These are phyloP conservation scores for Moesziomyces parantarcticus DNA, from an alignment of 1,284 basidiomycete species.

Conservation along the genomic window DNA sequence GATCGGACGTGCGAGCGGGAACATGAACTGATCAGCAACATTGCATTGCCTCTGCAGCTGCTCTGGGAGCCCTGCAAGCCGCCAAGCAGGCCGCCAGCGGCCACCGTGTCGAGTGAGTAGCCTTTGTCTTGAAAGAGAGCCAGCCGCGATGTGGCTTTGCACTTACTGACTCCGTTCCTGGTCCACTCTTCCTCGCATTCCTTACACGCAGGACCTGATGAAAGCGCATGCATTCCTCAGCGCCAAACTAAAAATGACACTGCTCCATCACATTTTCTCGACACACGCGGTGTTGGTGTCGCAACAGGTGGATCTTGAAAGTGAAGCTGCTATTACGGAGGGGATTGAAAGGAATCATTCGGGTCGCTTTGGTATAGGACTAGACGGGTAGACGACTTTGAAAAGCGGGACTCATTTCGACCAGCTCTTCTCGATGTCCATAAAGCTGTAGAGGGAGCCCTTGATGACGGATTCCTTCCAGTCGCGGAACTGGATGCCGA, in stretches of 20 bases:
- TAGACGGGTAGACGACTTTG: not conserved
- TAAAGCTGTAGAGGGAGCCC: constrained; percentile 40
- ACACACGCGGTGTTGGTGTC: too few species aligned
- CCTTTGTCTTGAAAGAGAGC: not conserved
- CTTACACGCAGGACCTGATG: constrained; percentile 4
- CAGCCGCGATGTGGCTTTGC: not conserved
- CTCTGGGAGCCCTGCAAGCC: constrained; percentile 54
- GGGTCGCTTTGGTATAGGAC: not conserved
- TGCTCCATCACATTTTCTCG: not conserved
- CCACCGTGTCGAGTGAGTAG: constrained; percentile 50
- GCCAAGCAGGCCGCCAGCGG: constrained; percentile 54
- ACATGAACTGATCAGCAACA: not conserved
- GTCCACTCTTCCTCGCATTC: too few species aligned
- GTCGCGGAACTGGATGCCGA: constrained; percentile 43
- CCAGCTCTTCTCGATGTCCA: constrained; percentile 50
- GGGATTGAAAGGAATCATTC: constrained; percentile 5
- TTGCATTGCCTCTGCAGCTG: constrained; percentile 11
- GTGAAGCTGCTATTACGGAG: not conserved
- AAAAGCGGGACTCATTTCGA: not conserved
- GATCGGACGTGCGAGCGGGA: not conserved
- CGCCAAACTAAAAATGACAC: not conserved
- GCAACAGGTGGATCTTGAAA: not conserved
- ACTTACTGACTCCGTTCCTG: not conserved
- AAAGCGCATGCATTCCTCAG: not conserved
- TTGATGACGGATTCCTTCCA: constrained; percentile 50